Conservation (phyloP, 2,329 filamentous ascomycete species). For the Onygenales sp. region DNA sequence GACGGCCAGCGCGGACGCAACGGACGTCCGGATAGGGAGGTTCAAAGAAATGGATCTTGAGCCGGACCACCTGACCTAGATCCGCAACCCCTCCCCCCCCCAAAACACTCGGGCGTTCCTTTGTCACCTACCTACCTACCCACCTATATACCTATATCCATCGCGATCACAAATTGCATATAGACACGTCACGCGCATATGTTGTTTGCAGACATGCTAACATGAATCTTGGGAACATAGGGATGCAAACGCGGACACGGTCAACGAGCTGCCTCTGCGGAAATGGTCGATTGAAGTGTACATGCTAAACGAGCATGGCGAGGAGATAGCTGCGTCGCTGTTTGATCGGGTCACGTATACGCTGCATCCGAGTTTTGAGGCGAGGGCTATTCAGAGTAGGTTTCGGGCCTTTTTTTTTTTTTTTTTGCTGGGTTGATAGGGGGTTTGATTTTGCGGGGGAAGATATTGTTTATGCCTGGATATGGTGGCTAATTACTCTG, state of each 20-base stretch:
- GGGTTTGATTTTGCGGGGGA: too few species aligned
- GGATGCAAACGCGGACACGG: constrained; percentile 65
- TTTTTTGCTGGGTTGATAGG: background rate
- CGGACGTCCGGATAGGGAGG: background rate
- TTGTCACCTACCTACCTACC: background rate
- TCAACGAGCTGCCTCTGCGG: constrained; percentile 82
- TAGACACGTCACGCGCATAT: background rate
- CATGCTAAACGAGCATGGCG: constrained; percentile 75
- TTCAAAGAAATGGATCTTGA: too few species aligned
- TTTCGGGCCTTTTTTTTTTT: constrained; percentile 13
- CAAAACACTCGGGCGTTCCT: too few species aligned
- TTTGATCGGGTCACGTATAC: constrained; percentile 92
- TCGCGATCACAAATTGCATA: background rate
- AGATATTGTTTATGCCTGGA: background rate
- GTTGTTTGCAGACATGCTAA: background rate
- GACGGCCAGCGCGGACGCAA: background rate
- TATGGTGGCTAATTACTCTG: background rate
- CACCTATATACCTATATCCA: background rate
- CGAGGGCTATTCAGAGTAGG: constrained; percentile 70
- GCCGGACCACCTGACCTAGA: background rate
- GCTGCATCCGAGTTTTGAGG: constrained; percentile 86
- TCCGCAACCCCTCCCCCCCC: background rate
- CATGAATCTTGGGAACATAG: background rate
- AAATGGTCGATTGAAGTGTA: constrained; percentile 83
- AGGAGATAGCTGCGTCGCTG: constrained; percentile 69